These are phyloP conservation scores for Annulohypoxylon maeteangense DNA, from an alignment of 495 filamentous ascomycete species.

Conservation along the genomic window DNA sequence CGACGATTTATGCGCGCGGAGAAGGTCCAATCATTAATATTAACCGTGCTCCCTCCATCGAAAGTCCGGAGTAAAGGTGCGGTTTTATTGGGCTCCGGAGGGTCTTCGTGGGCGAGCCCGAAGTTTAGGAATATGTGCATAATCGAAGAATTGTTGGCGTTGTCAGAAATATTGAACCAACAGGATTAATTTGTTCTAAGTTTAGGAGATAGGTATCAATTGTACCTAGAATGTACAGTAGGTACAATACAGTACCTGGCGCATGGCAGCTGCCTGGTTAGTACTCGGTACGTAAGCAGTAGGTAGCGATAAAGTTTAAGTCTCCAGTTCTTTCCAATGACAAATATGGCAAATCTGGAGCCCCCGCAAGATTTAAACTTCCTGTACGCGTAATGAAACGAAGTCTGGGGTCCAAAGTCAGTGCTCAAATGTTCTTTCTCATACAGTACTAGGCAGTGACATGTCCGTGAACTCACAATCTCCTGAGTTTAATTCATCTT, in stretches of 20 bases:
- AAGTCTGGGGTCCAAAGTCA: conserved; percentile 31
- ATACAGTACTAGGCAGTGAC: not conserved
- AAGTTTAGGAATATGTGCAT: conserved; percentile 7
- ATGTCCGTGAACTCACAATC: not conserved
- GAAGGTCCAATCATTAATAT: conserved; percentile 24
- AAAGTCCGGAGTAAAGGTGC: conserved; percentile 14
- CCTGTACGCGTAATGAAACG: conserved; percentile 29
- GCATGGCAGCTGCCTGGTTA: not conserved
- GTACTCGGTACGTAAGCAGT: not conserved
- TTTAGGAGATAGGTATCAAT: conserved; percentile 27
- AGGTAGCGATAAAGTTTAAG: conserved; percentile 20
- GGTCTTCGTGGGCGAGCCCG: conserved; percentile 5
- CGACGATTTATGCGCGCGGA: conserved; percentile 5
- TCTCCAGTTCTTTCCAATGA: conserved; percentile 19
- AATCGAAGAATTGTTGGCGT: conserved; percentile 2
- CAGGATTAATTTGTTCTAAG: conserved; percentile 30
- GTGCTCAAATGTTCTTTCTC: not conserved
- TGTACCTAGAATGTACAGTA: not conserved
- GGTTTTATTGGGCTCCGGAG: conserved; percentile 22
- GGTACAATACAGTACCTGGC: too few relatives aligned
- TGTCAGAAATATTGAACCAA: conserved; percentile 19
- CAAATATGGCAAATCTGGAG: conserved; percentile 31
- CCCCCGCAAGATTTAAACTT: conserved; percentile 37
- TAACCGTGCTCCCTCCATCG: conserved; percentile 19
- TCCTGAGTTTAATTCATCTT: not conserved